These are phyloP conservation scores for Fusarium pilosicola DNA, from an alignment of 2,329 filamentous ascomycete genomes.

Conservation along the genomic window DNA sequence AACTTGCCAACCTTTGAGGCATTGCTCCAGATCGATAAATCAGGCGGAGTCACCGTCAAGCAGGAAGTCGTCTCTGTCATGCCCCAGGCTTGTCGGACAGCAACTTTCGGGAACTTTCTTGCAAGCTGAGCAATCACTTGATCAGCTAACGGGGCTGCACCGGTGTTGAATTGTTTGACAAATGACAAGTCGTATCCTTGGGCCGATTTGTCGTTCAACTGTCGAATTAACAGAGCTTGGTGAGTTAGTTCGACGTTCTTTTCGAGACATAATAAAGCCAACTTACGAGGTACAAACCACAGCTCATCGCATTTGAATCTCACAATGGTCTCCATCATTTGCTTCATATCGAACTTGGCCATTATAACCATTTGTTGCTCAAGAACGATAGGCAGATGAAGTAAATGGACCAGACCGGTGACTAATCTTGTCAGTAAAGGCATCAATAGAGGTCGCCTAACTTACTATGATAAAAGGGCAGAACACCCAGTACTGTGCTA, in stretches of 20 bases:
- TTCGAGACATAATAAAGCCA: fast-evolving
- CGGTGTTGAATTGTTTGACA: background rate
- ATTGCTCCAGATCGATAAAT: background rate
- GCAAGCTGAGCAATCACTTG: background rate
- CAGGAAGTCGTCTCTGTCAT: background rate
- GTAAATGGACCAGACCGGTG: background rate
- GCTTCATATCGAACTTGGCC: background rate
- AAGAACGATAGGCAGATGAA: background rate
- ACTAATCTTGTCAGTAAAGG: background rate
- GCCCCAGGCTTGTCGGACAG: background rate
- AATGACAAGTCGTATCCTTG: background rate
- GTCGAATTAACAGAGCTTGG: background rate
- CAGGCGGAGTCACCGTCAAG: background rate
- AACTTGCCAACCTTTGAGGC: background rate
- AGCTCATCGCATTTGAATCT: background rate
- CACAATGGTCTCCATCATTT: background rate
- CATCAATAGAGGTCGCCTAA: fast-evolving
- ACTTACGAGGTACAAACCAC: background rate
- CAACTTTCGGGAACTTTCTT: background rate
- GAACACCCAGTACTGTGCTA: background rate
- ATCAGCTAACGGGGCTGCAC: background rate
- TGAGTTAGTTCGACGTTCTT: fast-evolving
- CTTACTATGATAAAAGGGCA: background rate
- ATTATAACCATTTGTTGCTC: background rate
- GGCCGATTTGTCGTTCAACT: background rate